These are phyloP conservation scores for Echria macrotheca DNA, from an alignment of 495 filamentous ascomycete species.

Conservation along the genomic window DNA sequence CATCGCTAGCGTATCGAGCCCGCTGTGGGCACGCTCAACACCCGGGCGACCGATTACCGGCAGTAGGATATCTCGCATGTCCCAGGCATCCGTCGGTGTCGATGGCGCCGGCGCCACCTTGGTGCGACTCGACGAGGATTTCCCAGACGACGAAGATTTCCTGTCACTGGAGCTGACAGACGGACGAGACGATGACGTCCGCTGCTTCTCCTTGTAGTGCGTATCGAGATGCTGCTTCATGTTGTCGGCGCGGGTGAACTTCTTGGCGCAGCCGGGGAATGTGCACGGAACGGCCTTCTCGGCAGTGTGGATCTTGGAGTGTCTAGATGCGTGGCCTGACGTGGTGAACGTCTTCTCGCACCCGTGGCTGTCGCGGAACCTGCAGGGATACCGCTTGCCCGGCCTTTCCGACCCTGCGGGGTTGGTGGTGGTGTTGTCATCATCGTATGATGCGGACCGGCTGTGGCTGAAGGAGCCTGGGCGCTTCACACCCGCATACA, in stretches of 20 bases:
- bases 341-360: conserved; percentile 88
- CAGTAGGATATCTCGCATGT: conserved; percentile 38
- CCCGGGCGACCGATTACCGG: conserved; percentile 33
- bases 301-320: conserved; percentile 94
- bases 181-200: conserved; percentile 27
- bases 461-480: conserved; percentile 26
- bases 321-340: conserved; percentile 91
- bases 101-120: conserved; percentile 10
- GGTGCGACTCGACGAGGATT: conserved; percentile 24
- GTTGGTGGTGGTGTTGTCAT: conserved; percentile 42
- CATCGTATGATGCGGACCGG: conserved; percentile 27
- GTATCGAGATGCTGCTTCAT: conserved; percentile 97
- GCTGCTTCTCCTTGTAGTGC: conserved; percentile 57
- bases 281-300: conserved; percentile 90
- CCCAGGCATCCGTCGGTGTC: conserved; percentile 35
- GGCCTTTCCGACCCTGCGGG: conserved; percentile 30
- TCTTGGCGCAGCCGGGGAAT: conserved; percentile 72
- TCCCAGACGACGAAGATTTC: conserved; percentile 28
- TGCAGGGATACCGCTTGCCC: conserved; percentile 61
- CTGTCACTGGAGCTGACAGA: conserved; percentile 20
- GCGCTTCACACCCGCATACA: conserved; percentile 28
- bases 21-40: conserved; percentile 27
- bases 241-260: conserved; percentile 94
- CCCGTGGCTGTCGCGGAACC: conserved; percentile 57
- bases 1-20: conserved; percentile 37